Conservation (phyloP, 2,329 filamentous ascomycete genomes). For the Elsinoe australis region DNA sequence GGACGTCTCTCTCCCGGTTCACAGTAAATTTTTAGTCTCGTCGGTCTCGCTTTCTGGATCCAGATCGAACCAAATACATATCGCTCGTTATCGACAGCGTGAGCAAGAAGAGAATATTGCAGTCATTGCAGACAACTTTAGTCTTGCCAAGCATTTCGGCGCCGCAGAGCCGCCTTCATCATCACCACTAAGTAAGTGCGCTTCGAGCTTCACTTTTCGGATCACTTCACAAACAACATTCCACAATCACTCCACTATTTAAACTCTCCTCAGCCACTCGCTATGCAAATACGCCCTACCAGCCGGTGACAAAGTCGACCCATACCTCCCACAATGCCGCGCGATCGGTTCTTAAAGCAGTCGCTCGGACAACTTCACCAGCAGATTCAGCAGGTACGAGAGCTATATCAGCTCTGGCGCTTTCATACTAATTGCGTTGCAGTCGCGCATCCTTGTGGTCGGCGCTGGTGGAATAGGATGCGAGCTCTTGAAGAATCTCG, state of each 20-base stretch:
- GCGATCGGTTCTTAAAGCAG: conserved; percentile 47
- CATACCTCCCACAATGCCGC: conserved; percentile 34
- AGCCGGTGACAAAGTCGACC: neutral
- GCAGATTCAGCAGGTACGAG: conserved; percentile 54
- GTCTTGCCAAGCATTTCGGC: too few species aligned
- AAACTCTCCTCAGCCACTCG: neutral
- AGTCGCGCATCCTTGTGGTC: conserved; percentile 87
- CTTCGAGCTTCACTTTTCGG: too few species aligned
- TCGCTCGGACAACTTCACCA: conserved; percentile 61
- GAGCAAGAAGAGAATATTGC: too few species aligned
- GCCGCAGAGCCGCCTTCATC: conserved; percentile 14
- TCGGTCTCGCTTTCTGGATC: too few species aligned
- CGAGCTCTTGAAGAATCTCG: conserved; percentile 93
- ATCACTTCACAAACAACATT: neutral
- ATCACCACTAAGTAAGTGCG: neutral
- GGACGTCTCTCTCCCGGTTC: too few species aligned
- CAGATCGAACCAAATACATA: too few species aligned
- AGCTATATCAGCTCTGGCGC: conserved; percentile 12
- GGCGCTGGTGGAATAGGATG: conserved; percentile 96
- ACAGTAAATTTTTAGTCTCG: too few species aligned
- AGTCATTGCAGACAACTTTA: too few species aligned
- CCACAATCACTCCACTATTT: neutral
- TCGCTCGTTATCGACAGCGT: too few species aligned
- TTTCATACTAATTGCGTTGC: conserved; percentile 28
- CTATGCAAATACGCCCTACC: neutral